These are phyloP conservation scores for Obba rivulosa DNA, from an alignment of 768 basidiomycete species.

Conservation along the genomic window DNA sequence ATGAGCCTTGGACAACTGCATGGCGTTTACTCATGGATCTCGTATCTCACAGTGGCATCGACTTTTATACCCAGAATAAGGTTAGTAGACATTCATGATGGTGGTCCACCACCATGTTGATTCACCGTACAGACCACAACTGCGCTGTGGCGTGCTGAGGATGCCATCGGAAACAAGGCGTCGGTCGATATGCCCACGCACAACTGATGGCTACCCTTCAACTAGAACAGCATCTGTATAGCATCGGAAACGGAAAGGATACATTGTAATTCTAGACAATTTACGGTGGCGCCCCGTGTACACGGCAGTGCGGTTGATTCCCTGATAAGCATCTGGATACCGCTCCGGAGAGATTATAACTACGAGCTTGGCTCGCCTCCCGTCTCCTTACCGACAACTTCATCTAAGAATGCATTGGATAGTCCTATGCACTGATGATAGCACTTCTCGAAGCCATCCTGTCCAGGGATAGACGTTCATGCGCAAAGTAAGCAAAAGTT, in stretches of 20 bases:
- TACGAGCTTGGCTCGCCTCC: not conserved
- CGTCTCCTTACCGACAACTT: slow-evolving; percentile 35
- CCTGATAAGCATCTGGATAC: no score
- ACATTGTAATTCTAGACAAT: not conserved
- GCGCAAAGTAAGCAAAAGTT: not conserved
- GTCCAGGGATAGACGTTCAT: slow-evolving; percentile 1
- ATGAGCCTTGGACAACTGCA: not conserved
- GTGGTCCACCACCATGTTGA: not conserved
- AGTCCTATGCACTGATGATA: slow-evolving; percentile 72
- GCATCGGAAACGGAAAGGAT: not conserved
- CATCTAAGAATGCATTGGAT: slow-evolving; percentile 76
- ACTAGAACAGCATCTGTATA: not conserved
- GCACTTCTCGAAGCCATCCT: slow-evolving; percentile 73
- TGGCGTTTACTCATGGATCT: not conserved
- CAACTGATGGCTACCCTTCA: slow-evolving; percentile 34
- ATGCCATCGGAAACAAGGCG: slow-evolving; percentile 74
- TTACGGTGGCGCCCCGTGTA: not conserved
- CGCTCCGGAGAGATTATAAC: not conserved
- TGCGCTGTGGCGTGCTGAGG: slow-evolving; percentile 86
- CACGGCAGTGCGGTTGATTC: no score
- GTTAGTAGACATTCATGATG: slow-evolving; percentile 28
- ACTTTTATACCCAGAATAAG: slow-evolving; percentile 97
- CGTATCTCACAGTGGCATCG: slow-evolving; percentile 57
- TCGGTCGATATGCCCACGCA: slow-evolving; percentile 85
- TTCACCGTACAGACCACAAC: slow-evolving; percentile 67